Percentiles rank a stretch among this genome's conserved stretches.
phyloP scores from a whole-genome alignment of 305 asterid genomes.

The Coffea humblotiana region DNA sequence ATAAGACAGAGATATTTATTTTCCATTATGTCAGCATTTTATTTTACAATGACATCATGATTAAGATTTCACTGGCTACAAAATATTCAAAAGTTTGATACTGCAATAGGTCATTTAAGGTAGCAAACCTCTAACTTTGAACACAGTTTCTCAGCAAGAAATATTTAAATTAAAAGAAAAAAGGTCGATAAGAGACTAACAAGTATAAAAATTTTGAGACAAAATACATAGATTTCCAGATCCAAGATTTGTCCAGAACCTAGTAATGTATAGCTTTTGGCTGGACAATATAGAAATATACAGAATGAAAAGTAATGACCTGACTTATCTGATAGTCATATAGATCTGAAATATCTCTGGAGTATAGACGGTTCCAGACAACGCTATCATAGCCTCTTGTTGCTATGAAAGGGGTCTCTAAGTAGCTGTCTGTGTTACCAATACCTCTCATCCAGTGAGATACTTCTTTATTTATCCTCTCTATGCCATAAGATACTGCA shows the following conservation, averaged over 20 bases:
- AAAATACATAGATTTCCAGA: not conserved
- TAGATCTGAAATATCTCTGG: constrained; percentile 60
- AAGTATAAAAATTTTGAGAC: not conserved
- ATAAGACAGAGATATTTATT: constrained; percentile 4
- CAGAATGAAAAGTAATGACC: constrained; percentile 34
- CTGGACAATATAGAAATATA: not conserved
- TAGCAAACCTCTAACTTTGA: not conserved
- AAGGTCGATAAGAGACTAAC: not conserved
- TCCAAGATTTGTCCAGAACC: not conserved
- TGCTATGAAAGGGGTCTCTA: constrained; percentile 72
- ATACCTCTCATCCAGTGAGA: constrained; percentile 89
- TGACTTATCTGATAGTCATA: constrained; percentile 65
- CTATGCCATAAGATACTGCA: constrained; percentile 86
- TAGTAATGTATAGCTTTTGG: not conserved
- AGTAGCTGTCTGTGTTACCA: constrained; percentile 37
- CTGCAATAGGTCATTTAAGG: not conserved
- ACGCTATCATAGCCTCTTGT: constrained; percentile 93
- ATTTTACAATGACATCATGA: not conserved
- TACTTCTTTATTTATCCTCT: constrained; percentile 79
- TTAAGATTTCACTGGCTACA: not conserved
- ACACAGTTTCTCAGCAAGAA: not conserved
- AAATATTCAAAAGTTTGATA: not conserved
- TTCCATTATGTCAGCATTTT: not conserved
- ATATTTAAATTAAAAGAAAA: not conserved
- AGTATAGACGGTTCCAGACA: constrained; percentile 95